These are phyloP conservation scores for Brassica carinata DNA, from an alignment of 345 rosid genomes.

Conservation along the genomic window DNA sequence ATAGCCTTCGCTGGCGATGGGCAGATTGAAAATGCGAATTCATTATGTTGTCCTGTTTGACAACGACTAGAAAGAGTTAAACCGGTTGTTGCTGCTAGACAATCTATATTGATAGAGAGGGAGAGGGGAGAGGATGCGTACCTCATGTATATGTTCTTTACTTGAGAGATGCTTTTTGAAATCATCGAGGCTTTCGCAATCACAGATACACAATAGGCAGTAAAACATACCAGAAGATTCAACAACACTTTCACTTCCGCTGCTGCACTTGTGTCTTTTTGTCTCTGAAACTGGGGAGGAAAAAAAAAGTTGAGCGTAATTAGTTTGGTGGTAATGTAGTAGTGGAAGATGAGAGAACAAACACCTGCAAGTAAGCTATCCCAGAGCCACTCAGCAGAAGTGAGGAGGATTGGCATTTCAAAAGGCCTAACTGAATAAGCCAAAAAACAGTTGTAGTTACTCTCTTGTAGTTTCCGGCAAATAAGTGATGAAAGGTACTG, in stretches of 20 bases:
- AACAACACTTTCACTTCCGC: not conserved
- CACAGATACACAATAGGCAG: not conserved
- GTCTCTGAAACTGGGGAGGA: not conserved
- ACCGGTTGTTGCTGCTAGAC: not conserved
- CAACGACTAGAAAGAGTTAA: not conserved
- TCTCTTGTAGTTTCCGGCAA: too few relatives aligned
- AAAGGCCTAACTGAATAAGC: not conserved
- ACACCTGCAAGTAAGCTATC: too few relatives aligned
- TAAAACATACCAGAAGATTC: not conserved
- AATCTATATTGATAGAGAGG: not conserved
- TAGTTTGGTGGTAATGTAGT: not conserved
- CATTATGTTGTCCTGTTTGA: not conserved
- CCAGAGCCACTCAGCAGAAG: too few relatives aligned
- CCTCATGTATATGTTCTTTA: not conserved
- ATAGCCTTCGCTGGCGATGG: not conserved
- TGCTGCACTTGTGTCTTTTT: not conserved
- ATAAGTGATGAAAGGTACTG: too few relatives aligned
- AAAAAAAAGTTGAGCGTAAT: not conserved
- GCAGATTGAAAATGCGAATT: not conserved
- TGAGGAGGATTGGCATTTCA: too few relatives aligned
- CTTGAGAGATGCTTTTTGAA: conserved; percentile 17
- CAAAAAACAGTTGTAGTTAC: not conserved
- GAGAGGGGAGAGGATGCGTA: conserved; percentile 10
- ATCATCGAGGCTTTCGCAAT: not conserved
- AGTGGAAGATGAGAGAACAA: too few relatives aligned